phyloP scores from a whole-genome alignment of 495 filamentous ascomycete species.

The Saxophila tyrrhenica region DNA sequence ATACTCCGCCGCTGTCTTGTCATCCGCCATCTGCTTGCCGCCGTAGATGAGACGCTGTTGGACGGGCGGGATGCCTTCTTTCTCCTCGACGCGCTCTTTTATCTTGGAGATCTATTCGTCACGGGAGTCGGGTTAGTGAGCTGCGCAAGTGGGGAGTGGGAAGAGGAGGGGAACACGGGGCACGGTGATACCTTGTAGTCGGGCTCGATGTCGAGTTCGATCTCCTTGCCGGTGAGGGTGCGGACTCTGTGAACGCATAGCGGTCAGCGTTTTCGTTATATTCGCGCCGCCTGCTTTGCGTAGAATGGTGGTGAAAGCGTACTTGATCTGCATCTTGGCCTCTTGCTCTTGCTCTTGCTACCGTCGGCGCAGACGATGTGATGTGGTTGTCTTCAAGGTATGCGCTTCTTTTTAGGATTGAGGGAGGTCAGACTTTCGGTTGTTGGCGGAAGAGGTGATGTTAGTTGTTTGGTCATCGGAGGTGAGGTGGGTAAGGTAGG shows the following conservation, averaged over 20 bases:
- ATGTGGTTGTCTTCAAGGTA: too few species aligned
- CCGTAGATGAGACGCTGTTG: conserved; percentile 94
- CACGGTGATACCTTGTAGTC: conserved; percentile 63
- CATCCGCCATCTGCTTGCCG: conserved; percentile 96
- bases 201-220: conserved; percentile 91
- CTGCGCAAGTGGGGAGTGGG: not conserved
- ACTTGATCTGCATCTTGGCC: conserved; percentile 11
- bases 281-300: too few species aligned
- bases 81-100: conserved; percentile 98
- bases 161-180: not conserved
- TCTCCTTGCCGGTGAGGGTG: conserved; percentile 96
- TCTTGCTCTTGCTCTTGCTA: too few species aligned
- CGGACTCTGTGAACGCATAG: conserved; percentile 57
- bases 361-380: too few species aligned
- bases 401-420: too few species aligned
- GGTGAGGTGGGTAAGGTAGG: not conserved
- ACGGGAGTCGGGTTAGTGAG: not conserved
- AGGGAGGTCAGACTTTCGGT: too few species aligned
- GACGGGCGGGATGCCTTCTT: conserved; percentile 94
- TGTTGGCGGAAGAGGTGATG: not conserved
- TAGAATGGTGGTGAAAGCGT: not conserved
- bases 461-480: too few species aligned
- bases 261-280: too few species aligned
- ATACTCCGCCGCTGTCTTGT: conserved; percentile 77
- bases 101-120: conserved; percentile 66